Evolutionary conservation across 2,329 filamentous ascomycete species (phyloP).

Genomic region (Tolypocladium inflatum): DNA sequence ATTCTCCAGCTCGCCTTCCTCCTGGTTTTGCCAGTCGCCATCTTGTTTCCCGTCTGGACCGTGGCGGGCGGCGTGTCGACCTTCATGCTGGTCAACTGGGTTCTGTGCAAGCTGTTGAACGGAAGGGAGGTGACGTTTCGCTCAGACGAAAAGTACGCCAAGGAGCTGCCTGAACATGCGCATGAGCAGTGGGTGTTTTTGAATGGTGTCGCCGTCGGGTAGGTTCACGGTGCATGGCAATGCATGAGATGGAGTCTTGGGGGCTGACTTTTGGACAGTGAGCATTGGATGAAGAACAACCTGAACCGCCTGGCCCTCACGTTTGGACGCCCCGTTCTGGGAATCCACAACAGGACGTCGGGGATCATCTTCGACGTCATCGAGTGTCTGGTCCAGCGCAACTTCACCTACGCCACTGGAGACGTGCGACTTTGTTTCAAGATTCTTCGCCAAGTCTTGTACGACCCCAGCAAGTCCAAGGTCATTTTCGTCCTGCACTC

Average conservation of each 20-base stretch:
- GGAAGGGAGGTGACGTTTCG: slow-evolving; percentile 36
- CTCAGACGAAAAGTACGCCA: slow-evolving; percentile 44
- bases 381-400: slow-evolving; percentile 69
- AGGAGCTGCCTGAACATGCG: slow-evolving; percentile 36
- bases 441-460: slow-evolving; percentile 53
- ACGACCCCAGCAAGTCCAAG: slow-evolving; percentile 53
- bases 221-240: slow-evolving; percentile 14
- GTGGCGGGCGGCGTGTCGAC: slow-evolving; percentile 25
- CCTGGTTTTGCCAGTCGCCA: slow-evolving; percentile 41
- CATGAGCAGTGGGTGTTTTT: slow-evolving; percentile 73
- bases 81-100: slow-evolving; percentile 40
- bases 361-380: slow-evolving; percentile 70
- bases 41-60: slow-evolving; percentile 40
- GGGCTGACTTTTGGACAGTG: slow-evolving; percentile 20
- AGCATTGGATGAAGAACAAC: slow-evolving; percentile 61
- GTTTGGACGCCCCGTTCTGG: slow-evolving; percentile 60
- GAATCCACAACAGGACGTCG: slow-evolving; percentile 66
- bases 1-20: slow-evolving; percentile 53
- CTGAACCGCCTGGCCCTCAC: slow-evolving; percentile 62
- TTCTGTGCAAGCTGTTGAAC: slow-evolving; percentile 42
- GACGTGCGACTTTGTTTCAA: slow-evolving; percentile 56
- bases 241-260: no score
- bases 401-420: slow-evolving; percentile 60
- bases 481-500: slow-evolving; percentile 68
- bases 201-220: slow-evolving; percentile 61